A percentile compares a stretch with the other conserved stretches of the same genome.
Conservation (phyloP, 768 basidiomycete species). For the Russula vinacea region DNA sequence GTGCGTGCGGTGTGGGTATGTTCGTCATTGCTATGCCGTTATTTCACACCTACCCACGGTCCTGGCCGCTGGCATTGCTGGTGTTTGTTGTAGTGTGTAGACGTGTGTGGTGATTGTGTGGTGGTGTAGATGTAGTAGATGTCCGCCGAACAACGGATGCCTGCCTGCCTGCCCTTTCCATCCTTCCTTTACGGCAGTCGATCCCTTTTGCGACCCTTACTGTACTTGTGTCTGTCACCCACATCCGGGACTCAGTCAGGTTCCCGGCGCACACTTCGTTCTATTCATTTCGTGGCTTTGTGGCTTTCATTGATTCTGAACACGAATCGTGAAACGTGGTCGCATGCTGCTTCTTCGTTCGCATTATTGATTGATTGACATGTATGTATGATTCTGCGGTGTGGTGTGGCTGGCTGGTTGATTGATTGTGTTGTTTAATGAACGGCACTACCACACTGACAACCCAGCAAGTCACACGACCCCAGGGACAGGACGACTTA, state of each 20-base stretch:
- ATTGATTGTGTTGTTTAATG: too few species aligned
- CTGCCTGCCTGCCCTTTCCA: too few species aligned
- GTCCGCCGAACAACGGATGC: too few species aligned
- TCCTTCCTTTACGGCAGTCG: too few species aligned
- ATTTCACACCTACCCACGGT: not conserved
- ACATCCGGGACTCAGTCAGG: too few species aligned
- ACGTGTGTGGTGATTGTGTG: too few species aligned
- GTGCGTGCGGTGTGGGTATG: not conserved
- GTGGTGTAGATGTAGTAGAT: too few species aligned
- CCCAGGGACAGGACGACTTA: not conserved
- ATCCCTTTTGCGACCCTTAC: too few species aligned
- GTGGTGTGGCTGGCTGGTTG: not conserved
- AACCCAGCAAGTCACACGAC: not conserved
- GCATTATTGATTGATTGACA: too few species aligned
- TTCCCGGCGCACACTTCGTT: not conserved
- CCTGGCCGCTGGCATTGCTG: constrained; percentile 11
- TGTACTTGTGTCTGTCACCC: too few species aligned
- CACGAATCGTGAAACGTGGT: not conserved
- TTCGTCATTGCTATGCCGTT: constrained; percentile 20
- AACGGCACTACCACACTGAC: too few species aligned
- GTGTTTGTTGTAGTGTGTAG: not conserved
- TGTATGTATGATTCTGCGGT: not conserved
- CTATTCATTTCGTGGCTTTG: not conserved
- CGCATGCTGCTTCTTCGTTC: too few species aligned
- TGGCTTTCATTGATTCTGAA: not conserved